Percentiles rank a stretch among this genome's conserved stretches.
phyloP scores from a whole-genome alignment of 1,284 basidiomycete species.

The Cryptococcus amylolentus region DNA sequence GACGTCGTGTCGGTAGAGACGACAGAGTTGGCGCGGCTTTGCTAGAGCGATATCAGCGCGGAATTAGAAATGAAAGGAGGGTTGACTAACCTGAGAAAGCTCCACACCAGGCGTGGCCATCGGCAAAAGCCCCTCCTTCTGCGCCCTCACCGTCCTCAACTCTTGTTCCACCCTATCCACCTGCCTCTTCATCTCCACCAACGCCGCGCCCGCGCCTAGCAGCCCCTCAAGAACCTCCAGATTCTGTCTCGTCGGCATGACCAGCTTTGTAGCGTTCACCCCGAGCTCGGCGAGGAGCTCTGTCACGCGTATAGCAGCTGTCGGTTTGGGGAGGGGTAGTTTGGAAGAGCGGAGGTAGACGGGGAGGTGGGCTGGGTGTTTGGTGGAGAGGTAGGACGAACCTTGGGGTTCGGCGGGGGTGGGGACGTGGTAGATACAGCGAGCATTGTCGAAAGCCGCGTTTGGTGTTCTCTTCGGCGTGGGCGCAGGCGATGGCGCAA shows the following conservation, averaged over 20 bases:
- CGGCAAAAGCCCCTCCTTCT: conserved; percentile 55
- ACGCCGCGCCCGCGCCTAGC: conserved; percentile 63
- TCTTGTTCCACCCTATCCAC: conserved; percentile 82
- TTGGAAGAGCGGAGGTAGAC: conserved; percentile 78
- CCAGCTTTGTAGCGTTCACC: conserved; percentile 66
- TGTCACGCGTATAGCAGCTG: conserved; percentile 65
- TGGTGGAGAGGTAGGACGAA: conserved; percentile 33
- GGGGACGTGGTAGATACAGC: conserved; percentile 46
- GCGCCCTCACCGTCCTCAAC: conserved; percentile 63
- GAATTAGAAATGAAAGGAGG: neutral
- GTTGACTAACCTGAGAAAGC: conserved; percentile 17
- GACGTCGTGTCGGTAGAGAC: conserved; percentile 33
- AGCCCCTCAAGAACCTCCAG: conserved; percentile 67
- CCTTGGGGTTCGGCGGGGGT: conserved; percentile 12
- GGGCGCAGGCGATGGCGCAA: conserved; percentile 14
- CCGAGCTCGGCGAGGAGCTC: conserved; percentile 72
- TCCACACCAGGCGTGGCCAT: conserved; percentile 25
- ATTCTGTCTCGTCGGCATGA: conserved; percentile 87
- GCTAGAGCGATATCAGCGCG: neutral
- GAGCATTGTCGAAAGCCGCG: conserved; percentile 21
- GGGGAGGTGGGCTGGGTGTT: conserved; percentile 58
- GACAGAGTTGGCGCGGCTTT: conserved; percentile 30
- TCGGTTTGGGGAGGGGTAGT: conserved; percentile 69
- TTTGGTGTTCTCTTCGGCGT: conserved; percentile 30
- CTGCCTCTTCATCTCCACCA: conserved; percentile 84